Evolutionary conservation across 2,329 filamentous ascomycete species (phyloP).

Genomic region (Arthrobotrys sinensis): DNA sequence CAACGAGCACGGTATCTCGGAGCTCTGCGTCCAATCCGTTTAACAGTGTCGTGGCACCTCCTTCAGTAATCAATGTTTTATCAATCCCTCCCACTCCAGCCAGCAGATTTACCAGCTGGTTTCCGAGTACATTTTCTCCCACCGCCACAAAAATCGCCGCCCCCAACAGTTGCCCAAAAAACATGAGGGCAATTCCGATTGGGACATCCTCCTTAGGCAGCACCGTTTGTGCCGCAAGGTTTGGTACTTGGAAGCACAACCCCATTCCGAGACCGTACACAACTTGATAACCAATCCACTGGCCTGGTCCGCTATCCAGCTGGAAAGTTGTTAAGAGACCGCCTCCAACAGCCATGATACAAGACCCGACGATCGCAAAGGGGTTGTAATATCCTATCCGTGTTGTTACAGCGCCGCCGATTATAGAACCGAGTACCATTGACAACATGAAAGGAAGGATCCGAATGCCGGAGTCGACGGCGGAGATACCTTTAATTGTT

Average conservation of each 20-base stretch:
- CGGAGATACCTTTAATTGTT: slow-evolving; percentile 71
- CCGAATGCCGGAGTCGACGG: slow-evolving; percentile 73
- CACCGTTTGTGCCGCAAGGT: slow-evolving; percentile 74
- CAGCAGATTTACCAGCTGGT: slow-evolving; percentile 67
- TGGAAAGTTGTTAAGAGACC: slow-evolving; percentile 72
- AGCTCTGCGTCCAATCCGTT: slow-evolving; percentile 71
- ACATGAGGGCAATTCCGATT: slow-evolving; percentile 73
- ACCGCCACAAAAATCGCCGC: slow-evolving; percentile 75
- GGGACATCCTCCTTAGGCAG: slow-evolving; percentile 72
- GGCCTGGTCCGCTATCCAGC: slow-evolving; percentile 67
- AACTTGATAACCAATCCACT: slow-evolving; percentile 68
- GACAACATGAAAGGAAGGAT: slow-evolving; percentile 73
- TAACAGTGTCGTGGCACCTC: slow-evolving; percentile 75
- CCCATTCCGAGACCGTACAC: slow-evolving; percentile 73
- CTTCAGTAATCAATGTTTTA: slow-evolving; percentile 68
- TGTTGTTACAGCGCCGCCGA: slow-evolving; percentile 71
- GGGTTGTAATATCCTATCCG: slow-evolving; percentile 75
- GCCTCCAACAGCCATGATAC: slow-evolving; percentile 71
- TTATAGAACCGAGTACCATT: slow-evolving; percentile 71
- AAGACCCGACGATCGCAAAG: slow-evolving; percentile 71
- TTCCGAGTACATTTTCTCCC: slow-evolving; percentile 72
- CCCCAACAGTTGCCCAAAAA: slow-evolving; percentile 75
- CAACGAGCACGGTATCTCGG: slow-evolving; percentile 72
- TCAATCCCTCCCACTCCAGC: slow-evolving; percentile 62
- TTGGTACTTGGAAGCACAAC: slow-evolving; percentile 74